phyloP scores from a whole-genome alignment of 805 yeast species.

The Lipomyces yamadae region DNA sequence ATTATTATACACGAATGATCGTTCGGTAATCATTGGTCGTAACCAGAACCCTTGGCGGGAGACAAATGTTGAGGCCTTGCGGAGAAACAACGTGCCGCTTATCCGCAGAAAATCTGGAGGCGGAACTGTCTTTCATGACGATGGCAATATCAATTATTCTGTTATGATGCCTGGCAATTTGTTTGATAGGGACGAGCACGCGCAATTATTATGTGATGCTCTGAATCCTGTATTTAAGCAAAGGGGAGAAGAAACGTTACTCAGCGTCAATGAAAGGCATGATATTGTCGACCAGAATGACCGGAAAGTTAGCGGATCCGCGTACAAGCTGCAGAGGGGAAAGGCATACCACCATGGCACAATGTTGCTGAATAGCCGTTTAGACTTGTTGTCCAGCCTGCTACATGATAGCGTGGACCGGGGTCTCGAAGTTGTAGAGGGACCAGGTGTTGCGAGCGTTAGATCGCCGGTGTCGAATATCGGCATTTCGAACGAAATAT shows the following conservation, averaged over 20 bases:
- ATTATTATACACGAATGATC: constrained; percentile 73
- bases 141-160: constrained; percentile 85
- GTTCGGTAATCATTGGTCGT: constrained; percentile 93
- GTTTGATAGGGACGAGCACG: constrained; percentile 64
- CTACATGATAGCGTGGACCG: constrained; percentile 54
- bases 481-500: constrained; percentile 51
- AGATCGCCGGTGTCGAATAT: constrained; percentile 78
- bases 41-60: constrained; percentile 96
- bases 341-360: constrained; percentile 95
- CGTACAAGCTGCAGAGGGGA: constrained; percentile 81
- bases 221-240: constrained; percentile 39
- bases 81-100: constrained; percentile 61
- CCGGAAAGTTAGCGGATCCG: constrained; percentile 86
- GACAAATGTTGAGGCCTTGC: constrained; percentile 62
- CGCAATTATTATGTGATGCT: constrained; percentile 52
- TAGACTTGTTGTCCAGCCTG: constrained; percentile 63
- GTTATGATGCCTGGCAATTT: constrained; percentile 70
- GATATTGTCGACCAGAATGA: constrained; percentile 63
- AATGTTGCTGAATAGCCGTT: constrained; percentile 73
- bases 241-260: constrained; percentile 28
- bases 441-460: constrained; percentile 73
- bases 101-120: constrained; percentile 89
- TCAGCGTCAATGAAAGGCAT: constrained; percentile 72
- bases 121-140: constrained; percentile 94
- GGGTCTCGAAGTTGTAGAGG: constrained; percentile 51